Evolutionary conservation across 306 rosid genomes (phyloP).

Genomic region (Malus asiatica): DNA sequence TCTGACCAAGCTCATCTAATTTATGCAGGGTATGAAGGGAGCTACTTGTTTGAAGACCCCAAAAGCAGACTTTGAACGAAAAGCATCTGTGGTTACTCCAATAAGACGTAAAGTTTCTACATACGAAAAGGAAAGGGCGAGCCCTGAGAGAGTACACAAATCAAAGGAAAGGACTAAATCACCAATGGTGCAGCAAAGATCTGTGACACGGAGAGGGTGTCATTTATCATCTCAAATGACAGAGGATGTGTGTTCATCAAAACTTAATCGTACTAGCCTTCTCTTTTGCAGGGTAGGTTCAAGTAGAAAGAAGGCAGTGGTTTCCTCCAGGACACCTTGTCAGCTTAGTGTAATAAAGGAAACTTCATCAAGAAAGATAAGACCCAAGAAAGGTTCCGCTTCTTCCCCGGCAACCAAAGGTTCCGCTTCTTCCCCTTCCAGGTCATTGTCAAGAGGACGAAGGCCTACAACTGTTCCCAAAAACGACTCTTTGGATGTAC

Average conservation of each 20-base stretch:
- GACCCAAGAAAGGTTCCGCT: constrained; percentile 26
- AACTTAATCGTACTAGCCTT: not conserved
- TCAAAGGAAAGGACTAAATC: constrained; percentile 28
- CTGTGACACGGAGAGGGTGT: constrained; percentile 35
- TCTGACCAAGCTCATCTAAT: not conserved
- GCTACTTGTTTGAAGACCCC: constrained; percentile 12
- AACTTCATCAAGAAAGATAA: constrained; percentile 25
- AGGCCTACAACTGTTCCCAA: constrained; percentile 50
- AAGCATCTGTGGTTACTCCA: constrained; percentile 23
- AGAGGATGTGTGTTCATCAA: not conserved
- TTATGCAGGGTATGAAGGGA: constrained; percentile 32
- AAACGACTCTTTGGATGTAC: constrained; percentile 22
- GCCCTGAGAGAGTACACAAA: constrained; percentile 3
- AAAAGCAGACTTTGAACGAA: constrained; percentile 19
- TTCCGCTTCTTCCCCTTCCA: not conserved
- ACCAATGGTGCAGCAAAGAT: constrained; percentile 19
- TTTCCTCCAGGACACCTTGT: constrained; percentile 20
- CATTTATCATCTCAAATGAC: not conserved
- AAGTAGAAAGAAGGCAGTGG: constrained; percentile 34
- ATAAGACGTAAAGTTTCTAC: constrained; percentile 14
- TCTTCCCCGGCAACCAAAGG: constrained; percentile 17
- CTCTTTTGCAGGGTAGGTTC: constrained; percentile 37
- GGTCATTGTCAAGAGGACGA: constrained; percentile 35
- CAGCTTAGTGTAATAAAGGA: constrained; percentile 38
- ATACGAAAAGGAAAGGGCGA: constrained; percentile 26